phyloP scores from a whole-genome alignment of 2,329 filamentous ascomycete genomes.

The Pseudonectria foliicola region DNA sequence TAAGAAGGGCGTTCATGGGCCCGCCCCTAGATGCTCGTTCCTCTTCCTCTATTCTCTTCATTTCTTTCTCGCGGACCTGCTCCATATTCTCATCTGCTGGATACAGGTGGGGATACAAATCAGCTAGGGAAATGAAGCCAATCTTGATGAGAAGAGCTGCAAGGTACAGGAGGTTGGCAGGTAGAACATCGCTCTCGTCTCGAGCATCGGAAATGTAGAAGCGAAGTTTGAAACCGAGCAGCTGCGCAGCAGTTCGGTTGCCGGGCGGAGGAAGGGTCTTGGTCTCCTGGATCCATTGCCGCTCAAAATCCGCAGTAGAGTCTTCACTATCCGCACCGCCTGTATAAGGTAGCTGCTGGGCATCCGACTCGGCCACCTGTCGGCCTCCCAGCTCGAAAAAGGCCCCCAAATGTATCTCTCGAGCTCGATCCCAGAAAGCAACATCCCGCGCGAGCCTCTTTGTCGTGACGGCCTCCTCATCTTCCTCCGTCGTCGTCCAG shows the following conservation, averaged over 20 bases:
- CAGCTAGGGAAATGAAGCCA: conserved; percentile 86
- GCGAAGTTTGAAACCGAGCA: conserved; percentile 92
- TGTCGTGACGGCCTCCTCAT: conserved; percentile 51
- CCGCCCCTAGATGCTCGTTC: conserved; percentile 66
- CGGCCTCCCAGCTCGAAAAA: conserved; percentile 85
- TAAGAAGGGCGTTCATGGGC: conserved; percentile 73
- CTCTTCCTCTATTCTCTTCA: conserved; percentile 71
- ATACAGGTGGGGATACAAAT: conserved; percentile 88
- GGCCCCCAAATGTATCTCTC: conserved; percentile 67
- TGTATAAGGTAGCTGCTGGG: conserved; percentile 35
- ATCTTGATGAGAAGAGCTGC: conserved; percentile 92
- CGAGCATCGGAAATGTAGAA: conserved; percentile 84
- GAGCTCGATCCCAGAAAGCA: conserved; percentile 75
- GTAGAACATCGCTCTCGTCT: conserved; percentile 67
- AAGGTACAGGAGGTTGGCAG: conserved; percentile 87
- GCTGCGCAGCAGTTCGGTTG: conserved; percentile 85
- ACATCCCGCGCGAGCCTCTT: conserved; percentile 60
- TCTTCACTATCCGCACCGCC: conserved; percentile 33
- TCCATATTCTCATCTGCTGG: conserved; percentile 80
- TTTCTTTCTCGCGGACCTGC: conserved; percentile 58
- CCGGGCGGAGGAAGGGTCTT: conserved; percentile 76
- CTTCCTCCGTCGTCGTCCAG: conserved; percentile 60
- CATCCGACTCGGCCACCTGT: conserved; percentile 53
- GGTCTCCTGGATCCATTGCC: conserved; percentile 73
- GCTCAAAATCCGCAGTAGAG: conserved; percentile 48